These are phyloP conservation scores for Mycena olivaceomarginata DNA, from an alignment of 768 basidiomycete genomes.

Conservation along the genomic window DNA sequence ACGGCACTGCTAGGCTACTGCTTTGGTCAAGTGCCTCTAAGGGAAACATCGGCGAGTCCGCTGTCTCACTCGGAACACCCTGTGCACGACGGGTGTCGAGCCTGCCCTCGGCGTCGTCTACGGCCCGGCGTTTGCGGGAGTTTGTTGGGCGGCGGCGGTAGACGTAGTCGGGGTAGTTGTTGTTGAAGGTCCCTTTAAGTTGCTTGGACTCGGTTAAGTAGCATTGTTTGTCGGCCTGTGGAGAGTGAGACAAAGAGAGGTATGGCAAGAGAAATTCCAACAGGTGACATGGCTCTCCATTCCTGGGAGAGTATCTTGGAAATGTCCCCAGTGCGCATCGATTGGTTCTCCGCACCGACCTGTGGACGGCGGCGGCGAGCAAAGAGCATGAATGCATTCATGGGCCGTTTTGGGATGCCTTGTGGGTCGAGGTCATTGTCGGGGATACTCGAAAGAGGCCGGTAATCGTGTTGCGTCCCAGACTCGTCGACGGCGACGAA, in stretches of 20 bases:
- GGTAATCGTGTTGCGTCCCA: not conserved
- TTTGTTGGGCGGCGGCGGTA: constrained; percentile 93
- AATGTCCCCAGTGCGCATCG: constrained; percentile 93
- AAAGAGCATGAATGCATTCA: constrained; percentile 98
- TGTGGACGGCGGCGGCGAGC: constrained; percentile 89
- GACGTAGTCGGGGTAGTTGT: constrained; percentile 92
- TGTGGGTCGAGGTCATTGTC: constrained; percentile 89
- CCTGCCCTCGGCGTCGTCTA: no score
- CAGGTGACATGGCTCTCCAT: constrained; percentile 88
- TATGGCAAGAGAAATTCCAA: constrained; percentile 56
- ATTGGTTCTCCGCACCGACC: constrained; percentile 89
- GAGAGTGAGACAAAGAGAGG: constrained; percentile 17
- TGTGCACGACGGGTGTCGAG: no score
- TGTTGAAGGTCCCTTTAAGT: constrained; percentile 90
- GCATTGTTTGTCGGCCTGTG: constrained; percentile 88
- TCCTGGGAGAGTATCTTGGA: constrained; percentile 92
- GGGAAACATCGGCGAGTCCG: no score
- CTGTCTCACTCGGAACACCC: no score
- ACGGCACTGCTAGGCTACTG: no score
- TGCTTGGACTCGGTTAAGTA: constrained; percentile 92
- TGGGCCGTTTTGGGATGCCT: constrained; percentile 91
- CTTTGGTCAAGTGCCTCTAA: no score
- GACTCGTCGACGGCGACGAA: constrained; percentile 46
- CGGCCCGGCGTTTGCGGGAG: constrained; percentile 74
- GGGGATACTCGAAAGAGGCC: constrained; percentile 65